Percentiles rank a stretch among this genome's conserved stretches.
phyloP scores from a whole-genome alignment of 2,329 filamentous ascomycete genomes.

The Aphanoascus verrucosus region DNA sequence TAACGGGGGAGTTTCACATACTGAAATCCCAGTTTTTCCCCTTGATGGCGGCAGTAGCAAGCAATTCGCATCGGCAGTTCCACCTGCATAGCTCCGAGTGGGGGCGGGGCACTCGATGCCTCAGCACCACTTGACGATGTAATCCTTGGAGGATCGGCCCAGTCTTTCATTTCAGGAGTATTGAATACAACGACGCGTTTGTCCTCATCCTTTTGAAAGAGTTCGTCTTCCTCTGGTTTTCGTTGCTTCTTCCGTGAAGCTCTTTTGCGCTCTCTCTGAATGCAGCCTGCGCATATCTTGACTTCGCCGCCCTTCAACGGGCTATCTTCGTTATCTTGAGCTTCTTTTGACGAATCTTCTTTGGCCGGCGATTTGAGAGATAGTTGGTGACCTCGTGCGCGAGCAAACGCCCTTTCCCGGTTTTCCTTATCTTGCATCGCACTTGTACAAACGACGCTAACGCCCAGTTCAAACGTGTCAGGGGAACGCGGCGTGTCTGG shows the following conservation, averaged over 20 bases:
- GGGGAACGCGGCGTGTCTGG: slow-evolving; percentile 49
- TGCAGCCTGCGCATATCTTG: slow-evolving; percentile 82
- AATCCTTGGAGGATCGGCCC: slow-evolving; percentile 53
- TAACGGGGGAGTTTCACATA: slow-evolving; percentile 21
- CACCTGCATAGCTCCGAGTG: slow-evolving; percentile 59
- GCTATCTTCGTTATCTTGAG: slow-evolving; percentile 55
- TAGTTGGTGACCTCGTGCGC: slow-evolving; percentile 40
- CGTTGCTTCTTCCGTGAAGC: slow-evolving; percentile 87
- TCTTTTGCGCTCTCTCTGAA: slow-evolving; percentile 79
- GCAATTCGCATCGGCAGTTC: slow-evolving; percentile 90
- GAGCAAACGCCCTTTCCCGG: slow-evolving; percentile 54
- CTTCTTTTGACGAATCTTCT: slow-evolving; percentile 38
- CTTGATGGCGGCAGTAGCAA: slow-evolving; percentile 91
- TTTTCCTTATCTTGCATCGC: slow-evolving; percentile 67
- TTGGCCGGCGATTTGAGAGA: slow-evolving; percentile 30
- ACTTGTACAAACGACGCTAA: slow-evolving; percentile 80
- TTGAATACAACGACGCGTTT: slow-evolving; percentile 85
- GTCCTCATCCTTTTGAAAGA: slow-evolving; percentile 70
- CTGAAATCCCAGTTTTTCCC: slow-evolving; percentile 82
- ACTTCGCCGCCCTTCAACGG: slow-evolving; percentile 88
- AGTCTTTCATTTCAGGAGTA: slow-evolving; percentile 75
- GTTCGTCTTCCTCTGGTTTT: slow-evolving; percentile 81
- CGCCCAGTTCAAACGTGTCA: slow-evolving; percentile 69
- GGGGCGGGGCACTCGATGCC: slow-evolving; percentile 23
- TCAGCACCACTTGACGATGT: slow-evolving; percentile 39